phyloP scores from a whole-genome alignment of 208 protist species.

The Trypanosoma melophagium region DNA sequence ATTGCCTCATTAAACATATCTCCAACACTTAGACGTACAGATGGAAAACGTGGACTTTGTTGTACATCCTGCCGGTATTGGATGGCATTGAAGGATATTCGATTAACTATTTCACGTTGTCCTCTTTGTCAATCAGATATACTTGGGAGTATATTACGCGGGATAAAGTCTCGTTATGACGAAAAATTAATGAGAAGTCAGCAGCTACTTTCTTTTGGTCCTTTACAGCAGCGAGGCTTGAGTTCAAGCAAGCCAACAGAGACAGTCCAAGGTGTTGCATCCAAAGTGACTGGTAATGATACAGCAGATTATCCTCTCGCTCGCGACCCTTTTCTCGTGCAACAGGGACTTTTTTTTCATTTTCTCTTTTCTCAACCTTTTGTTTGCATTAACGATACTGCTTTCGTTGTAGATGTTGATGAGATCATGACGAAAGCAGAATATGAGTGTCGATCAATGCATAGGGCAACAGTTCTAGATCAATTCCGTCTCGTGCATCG shows the following conservation, averaged over 20 bases:
- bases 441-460: conserved; percentile 57
- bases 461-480: conserved; percentile 61
- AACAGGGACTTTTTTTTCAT: conserved; percentile 81
- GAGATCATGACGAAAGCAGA: conserved; percentile 81
- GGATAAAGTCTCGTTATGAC: conserved; percentile 22
- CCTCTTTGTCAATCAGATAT: conserved; percentile 62
- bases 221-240: conserved; percentile 12
- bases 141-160: conserved; percentile 24
- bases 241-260: not conserved
- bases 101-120: conserved; percentile 45
- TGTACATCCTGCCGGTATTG: conserved; percentile 70
- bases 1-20: conserved; percentile 23
- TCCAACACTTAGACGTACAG: conserved; percentile 25
- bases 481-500: conserved; percentile 81
- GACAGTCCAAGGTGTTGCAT: not conserved
- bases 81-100: conserved; percentile 61
- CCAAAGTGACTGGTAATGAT: conserved; percentile 7
- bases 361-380: conserved; percentile 63
- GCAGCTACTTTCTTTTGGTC: conserved; percentile 25
- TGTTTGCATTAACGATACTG: conserved; percentile 64
- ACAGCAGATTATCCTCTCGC: conserved; percentile 46
- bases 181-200: conserved; percentile 25
- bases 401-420: conserved; percentile 58
- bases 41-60: conserved; percentile 43
- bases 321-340: conserved; percentile 81